Base-by-base conservation (phyloP, 164 flowering plant genomes). In the Tinospora cordifolia region DNA sequence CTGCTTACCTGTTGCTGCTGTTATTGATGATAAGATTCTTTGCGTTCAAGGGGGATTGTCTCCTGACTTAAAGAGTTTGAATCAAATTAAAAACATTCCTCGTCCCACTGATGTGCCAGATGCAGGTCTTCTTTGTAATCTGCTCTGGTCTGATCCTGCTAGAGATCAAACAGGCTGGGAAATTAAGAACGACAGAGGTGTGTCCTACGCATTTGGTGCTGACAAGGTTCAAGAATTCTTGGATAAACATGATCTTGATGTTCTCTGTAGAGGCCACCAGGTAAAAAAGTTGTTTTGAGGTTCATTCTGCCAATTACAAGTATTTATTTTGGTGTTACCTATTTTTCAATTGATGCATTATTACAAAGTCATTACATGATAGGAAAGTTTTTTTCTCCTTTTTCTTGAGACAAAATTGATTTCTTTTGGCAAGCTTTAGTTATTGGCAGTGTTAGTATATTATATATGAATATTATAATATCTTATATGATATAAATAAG, bases 41-140 rank as follows among this genome's bases (percentile, higher is more conserved):
- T 87, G 90, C 74, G 85, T 85, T 88, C 90, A 87, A 66, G 90
- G 90, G 8, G 90, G 90, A 19, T 68, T 87, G 41, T 87, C 91
- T 34, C 88, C 91, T 54, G 85, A 87, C 19, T 72, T 87, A 69
- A 79, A 81, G 49, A 79, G 72, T 73, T 70, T 87, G 79, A 86
- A 85, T 75, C 88, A 85, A 69, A 87, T 87, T 44, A 75, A 86
- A 66, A 85, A 79, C 67, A 80, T 87, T 79, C 80, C 83, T 74
- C 91, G 91, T 22, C 91, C 91, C 30, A 77, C 74, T 72, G 91
- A 85, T 77, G 87, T 85, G 21, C 91, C 91, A 14, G 89, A 85
- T 76, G 84, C 84, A 72, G 89, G 91, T 27, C 83, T 87, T 71
- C 83, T 87, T 59, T 85, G 88, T 80, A 88, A 87, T 77, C 68